These are phyloP conservation scores for Leishmania major DNA, from an alignment of 208 protist species.

Conservation along the genomic window DNA sequence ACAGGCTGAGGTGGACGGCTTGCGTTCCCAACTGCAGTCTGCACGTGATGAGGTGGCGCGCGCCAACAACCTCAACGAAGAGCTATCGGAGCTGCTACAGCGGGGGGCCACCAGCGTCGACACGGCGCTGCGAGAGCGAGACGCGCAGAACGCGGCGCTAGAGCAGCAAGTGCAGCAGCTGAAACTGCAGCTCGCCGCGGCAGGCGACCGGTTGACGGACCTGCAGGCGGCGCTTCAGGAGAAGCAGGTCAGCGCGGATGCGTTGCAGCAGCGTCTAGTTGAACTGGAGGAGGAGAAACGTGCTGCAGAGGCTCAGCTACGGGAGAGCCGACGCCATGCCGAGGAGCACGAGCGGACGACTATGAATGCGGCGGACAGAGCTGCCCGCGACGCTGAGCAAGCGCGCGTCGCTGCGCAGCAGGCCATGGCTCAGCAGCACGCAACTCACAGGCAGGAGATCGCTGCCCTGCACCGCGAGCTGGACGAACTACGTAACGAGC, in stretches of 20 bases:
- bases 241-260: conserved; percentile 14
- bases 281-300: conserved; percentile 30
- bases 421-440: conserved; percentile 28
- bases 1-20: conserved; percentile 4
- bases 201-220: conserved; percentile 30
- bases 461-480: conserved; percentile 28
- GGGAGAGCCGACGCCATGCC: conserved; percentile 10
- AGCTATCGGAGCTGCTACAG: conserved; percentile 50
- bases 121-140: conserved; percentile 37
- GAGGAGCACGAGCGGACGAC: conserved; percentile 29
- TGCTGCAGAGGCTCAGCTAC: conserved; percentile 16
- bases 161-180: conserved; percentile 40
- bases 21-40: conserved; percentile 25
- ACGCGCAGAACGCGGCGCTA: conserved; percentile 25
- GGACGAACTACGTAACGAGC: conserved; percentile 34
- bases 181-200: conserved; percentile 32
- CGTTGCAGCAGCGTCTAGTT: conserved; percentile 25
- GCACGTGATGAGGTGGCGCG: conserved; percentile 24
- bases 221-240: conserved; percentile 21
- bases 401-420: conserved; percentile 22
- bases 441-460: conserved; percentile 29
- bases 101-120: conserved; percentile 58
- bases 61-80: conserved; percentile 37
- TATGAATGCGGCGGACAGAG: conserved; percentile 28
- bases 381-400: conserved; percentile 34